Evolutionary conservation across 805 yeast species (phyloP), one percentile per base, ranked within the genome.

Genomic region (Candida orba): DNA sequence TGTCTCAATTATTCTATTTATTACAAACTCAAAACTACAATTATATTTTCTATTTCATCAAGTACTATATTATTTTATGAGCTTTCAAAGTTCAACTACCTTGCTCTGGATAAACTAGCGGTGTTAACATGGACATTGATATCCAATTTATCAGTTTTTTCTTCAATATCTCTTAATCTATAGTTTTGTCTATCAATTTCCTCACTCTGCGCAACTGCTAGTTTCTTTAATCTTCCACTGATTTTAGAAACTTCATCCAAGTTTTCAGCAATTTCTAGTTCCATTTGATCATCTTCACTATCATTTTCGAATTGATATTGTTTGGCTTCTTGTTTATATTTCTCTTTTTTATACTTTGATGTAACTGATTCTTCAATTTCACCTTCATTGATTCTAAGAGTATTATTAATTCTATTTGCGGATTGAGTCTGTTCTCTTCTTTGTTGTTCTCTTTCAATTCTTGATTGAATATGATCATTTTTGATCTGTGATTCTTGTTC

Each of bases 221-320:
- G 70, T 49, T 71, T 75, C 59, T 79, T 82, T 64, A 91, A 74
- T 47, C 89, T 78, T 43, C 73, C 72, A 29, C 95, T 77, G 46
- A 82, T 76, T 34, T 72, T 72, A 12, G 76, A 74, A 39, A 93
- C 84, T 60, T 83, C 87, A 54, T 85, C 90, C 62, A 91, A 68
- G 57, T 93, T 93, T 50, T 75, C 67, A 42, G 89, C 90, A 52
- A 89, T 78, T 63, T 90, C 96, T 49, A 82, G 76, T 59, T 91
- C 98, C 77, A 88, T 77, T 52, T 81, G 93, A 55, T 89, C 95
- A 63, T 93, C 98, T 60, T 91, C 97, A 40, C 80, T 79, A 63
- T 91, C 97, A 39, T 84, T 84, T 58, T 88, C 96, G 54, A 87
- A 85, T 55, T 85, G 86, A 64, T 83, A 89, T 51, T 78, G 68